Evolutionary conservation across 1,139 yeast species (phyloP), one percentile per base, ranked within the genome.

Genomic region (Lodderomyces elongisporus): DNA sequence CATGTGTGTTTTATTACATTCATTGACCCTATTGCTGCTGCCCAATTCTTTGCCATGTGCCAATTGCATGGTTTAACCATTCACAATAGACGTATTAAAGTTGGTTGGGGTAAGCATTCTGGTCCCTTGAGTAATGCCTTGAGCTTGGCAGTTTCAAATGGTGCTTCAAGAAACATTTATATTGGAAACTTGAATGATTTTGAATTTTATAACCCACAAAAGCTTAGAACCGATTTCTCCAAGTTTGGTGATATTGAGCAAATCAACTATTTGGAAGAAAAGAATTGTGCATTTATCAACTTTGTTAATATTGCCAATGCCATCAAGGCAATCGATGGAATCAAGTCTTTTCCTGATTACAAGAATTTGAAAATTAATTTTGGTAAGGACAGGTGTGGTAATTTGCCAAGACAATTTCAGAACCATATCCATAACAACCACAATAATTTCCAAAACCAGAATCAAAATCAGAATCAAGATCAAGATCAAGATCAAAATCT

Each of bases 21-120:
- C 54, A 77, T 89, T 43, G 94, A 87, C 46, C 89, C 95, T 22
- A 74, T 84, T 33, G 93, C 95, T 5, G 96, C 97, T 0, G 95
- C 95, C 0, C 95, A 85, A 54, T 88, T 91, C 54, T 87, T 80
- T 58, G 95, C 95, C 13, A 76, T 83, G 78, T 79, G 91, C 44
- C 87, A 83, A 52, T 63, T 82, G 42, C 91, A 85, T 46, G 94
- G 93, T 1, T 62, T 91, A 36, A 72, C 84, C 3, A 79, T 91
- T 37, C 95, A 85, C 54, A 79, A 81, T 48, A 73, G 89, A 48
- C 71, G 85, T 46, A 77, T 89, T 37, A 84, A 85, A 54, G 85
- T 91, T 39, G 96, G 96, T 14, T 91, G 97, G 97, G 98, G 97
- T 32, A 85, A 85, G 54, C 95, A 87, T 56, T 79, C 95, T 2